Evolutionary conservation across 148 eudicot species (phyloP).

Genomic region (Agrostemma githago): DNA sequence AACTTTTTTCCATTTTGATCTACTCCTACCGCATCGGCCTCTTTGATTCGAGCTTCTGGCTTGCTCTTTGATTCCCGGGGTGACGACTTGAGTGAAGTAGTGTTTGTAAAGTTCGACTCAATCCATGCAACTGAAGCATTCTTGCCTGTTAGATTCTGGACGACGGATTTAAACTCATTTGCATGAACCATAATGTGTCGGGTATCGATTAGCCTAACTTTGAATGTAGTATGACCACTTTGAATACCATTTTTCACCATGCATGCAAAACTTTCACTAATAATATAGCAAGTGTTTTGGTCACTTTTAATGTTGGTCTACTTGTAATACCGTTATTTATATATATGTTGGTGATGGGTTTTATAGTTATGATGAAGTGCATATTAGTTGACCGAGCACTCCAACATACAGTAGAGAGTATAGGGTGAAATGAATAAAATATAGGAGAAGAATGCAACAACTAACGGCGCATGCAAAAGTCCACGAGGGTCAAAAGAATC

Average conservation of each 20-base stretch:
- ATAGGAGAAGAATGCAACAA: too few relatives aligned
- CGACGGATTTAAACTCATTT: constrained; percentile 38
- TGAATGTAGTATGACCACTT: constrained; percentile 12
- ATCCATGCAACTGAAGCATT: constrained; percentile 19
- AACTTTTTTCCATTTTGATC: neutral
- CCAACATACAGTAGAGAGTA: too few relatives aligned
- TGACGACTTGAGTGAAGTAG: neutral
- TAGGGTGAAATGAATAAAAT: too few relatives aligned
- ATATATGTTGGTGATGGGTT: neutral
- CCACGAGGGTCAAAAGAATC: neutral
- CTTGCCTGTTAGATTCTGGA: constrained; percentile 47
- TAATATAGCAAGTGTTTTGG: too few relatives aligned
- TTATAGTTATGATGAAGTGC: neutral
- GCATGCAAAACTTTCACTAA: neutral
- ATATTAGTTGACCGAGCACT: neutral
- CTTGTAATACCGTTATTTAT: neutral
- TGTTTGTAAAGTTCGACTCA: neutral
- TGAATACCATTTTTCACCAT: constrained; percentile 8
- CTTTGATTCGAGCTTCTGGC: neutral
- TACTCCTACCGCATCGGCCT: neutral
- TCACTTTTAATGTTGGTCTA: neutral
- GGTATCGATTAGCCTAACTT: constrained; percentile 37
- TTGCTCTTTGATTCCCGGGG: neutral
- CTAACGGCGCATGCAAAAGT: too few relatives aligned
- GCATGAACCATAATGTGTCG: constrained; percentile 33